Percentiles rank a stretch among this genome's conserved stretches.
These are phyloP conservation scores for Phytophthora pisi DNA, from an alignment of 352 stramenopile species.

Conservation along the genomic window DNA sequence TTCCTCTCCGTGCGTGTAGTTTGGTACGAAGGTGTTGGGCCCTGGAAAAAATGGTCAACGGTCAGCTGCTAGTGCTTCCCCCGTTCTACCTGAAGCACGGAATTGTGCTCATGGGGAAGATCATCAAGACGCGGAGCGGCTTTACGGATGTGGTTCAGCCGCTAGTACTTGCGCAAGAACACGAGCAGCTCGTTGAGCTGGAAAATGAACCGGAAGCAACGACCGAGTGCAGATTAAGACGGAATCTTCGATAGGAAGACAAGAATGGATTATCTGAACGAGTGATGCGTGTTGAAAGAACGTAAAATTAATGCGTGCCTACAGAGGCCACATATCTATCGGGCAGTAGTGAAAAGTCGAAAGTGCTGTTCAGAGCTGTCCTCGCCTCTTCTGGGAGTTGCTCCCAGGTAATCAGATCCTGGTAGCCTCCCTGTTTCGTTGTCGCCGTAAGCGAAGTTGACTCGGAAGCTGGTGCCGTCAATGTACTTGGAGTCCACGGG, in stretches of 20 bases:
- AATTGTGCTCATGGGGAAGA: conserved; percentile 37
- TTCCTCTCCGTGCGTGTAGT: conserved; percentile 51
- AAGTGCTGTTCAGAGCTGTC: background rate
- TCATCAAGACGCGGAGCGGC: conserved; percentile 42
- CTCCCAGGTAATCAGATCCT: conserved; percentile 5
- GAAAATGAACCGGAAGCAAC: conserved; percentile 12
- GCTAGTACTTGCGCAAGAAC: conserved; percentile 28
- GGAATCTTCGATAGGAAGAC: background rate
- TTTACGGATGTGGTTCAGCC: conserved; percentile 57
- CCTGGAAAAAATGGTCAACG: conserved; percentile 42
- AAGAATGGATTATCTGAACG: background rate
- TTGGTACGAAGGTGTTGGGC: conserved; percentile 44
- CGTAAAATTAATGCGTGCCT: background rate
- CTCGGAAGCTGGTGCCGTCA: background rate
- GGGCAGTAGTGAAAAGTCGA: background rate
- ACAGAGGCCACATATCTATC: background rate
- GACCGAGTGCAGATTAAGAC: background rate
- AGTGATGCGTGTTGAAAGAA: background rate
- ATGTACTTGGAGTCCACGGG: background rate
- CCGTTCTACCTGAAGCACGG: conserved; percentile 53
- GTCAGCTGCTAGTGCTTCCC: conserved; percentile 46
- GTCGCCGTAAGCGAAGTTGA: background rate
- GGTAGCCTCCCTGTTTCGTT: background rate
- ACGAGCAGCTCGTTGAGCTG: conserved; percentile 5
- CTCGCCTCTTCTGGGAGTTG: conserved; percentile 1